These are phyloP conservation scores for Dentipellis fragilis DNA, from an alignment of 768 basidiomycete genomes.

Conservation along the genomic window DNA sequence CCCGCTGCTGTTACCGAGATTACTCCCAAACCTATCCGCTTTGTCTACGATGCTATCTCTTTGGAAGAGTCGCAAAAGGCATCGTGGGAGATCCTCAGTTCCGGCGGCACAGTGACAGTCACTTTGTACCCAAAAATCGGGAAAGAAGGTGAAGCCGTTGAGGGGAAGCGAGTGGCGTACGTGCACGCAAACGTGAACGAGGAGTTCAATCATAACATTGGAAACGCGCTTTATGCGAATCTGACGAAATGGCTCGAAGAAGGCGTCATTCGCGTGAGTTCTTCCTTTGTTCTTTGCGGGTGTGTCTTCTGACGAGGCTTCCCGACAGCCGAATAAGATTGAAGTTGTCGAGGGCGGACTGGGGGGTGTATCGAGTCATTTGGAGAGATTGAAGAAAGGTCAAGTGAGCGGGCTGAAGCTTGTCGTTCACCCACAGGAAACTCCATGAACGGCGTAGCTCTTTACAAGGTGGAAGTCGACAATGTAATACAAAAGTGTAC, in stretches of 20 bases:
- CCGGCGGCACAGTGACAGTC: conserved; percentile 6
- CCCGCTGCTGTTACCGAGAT: conserved; percentile 7
- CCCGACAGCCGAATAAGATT: conserved; percentile 14
- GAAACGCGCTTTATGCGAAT: conserved; percentile 1
- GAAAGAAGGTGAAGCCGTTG: neutral
- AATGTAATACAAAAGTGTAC: neutral
- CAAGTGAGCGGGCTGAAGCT: conserved; percentile 20
- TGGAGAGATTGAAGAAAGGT: conserved; percentile 11
- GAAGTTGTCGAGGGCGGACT: conserved; percentile 17
- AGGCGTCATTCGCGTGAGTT: neutral
- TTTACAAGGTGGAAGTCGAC: neutral
- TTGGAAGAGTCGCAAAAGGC: conserved; percentile 7
- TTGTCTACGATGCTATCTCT: conserved; percentile 13
- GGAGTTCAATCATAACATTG: neutral
- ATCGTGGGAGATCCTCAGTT: conserved; percentile 7
- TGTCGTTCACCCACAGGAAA: conserved; percentile 8
- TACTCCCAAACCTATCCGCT: conserved; percentile 2
- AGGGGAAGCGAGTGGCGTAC: neutral
- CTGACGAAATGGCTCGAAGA: conserved; percentile 2
- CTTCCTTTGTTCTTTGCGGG: too few species aligned
- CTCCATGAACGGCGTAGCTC: neutral
- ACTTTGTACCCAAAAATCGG: neutral
- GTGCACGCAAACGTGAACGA: neutral
- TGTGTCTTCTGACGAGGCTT: neutral
- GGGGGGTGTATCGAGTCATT: conserved; percentile 14